These are phyloP conservation scores for Notholithocarpus densiflorus DNA, from an alignment of 306 rosid species.

Conservation along the genomic window DNA sequence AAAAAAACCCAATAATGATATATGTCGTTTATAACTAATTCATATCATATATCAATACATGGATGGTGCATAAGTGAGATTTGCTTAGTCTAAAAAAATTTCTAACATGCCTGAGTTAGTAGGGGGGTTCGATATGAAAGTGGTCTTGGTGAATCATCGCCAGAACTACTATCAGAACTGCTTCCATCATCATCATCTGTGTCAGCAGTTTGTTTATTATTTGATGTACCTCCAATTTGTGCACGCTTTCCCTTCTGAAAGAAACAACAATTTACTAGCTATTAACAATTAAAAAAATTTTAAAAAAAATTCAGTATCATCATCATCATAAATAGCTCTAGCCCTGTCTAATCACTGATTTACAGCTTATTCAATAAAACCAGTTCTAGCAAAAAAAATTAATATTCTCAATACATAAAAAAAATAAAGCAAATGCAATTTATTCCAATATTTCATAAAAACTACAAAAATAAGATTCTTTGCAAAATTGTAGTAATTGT, in stretches of 20 bases:
- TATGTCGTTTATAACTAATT: neutral
- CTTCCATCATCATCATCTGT: slow-evolving; percentile 57
- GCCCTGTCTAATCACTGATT: neutral
- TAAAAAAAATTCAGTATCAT: neutral
- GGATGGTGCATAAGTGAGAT: neutral
- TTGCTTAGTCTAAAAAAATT: neutral
- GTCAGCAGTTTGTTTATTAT: slow-evolving; percentile 50
- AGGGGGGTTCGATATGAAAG: slow-evolving; percentile 82
- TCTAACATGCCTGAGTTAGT: slow-evolving; percentile 66
- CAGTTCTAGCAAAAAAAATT: neutral
- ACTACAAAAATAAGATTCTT: neutral
- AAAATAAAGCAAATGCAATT: neutral
- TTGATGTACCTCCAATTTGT: slow-evolving; percentile 55
- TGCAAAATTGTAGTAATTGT: neutral
- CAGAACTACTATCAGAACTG: slow-evolving; percentile 67
- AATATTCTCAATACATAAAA: no score
- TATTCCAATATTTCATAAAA: neutral
- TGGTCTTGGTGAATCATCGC: slow-evolving; percentile 60
- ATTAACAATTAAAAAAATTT: neutral
- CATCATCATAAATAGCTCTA: neutral
- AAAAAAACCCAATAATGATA: neutral
- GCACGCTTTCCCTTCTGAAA: slow-evolving; percentile 52
- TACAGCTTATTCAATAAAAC: neutral
- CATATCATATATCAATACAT: no score
- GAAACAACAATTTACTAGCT: neutral